Evolutionary conservation across 768 basidiomycete species (phyloP), one percentile per base, ranked within the genome.

Genomic region (Hypholoma fasciculare): DNA sequence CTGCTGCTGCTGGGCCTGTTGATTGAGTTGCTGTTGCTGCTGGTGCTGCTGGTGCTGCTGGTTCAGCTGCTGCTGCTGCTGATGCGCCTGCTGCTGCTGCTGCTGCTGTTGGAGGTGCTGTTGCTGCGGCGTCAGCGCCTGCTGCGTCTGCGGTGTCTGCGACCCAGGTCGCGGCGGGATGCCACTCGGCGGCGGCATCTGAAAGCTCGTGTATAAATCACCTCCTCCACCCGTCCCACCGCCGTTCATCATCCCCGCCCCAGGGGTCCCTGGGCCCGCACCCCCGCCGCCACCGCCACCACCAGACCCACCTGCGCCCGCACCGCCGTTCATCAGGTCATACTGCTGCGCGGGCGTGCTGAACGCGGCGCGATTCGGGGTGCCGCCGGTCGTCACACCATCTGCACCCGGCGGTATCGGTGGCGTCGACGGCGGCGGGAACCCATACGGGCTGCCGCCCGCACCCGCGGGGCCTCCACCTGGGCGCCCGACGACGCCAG

Each of bases 321-420:
- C 30, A 34, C 36, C 60, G 61, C 12, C 44, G 50, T 75, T 79
- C 76, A 86, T 84, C 64, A 84, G 78, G 55, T 82, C 82, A 59
- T 81, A 79, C 55, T 84, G 82, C 65, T 90, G 88, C 2, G 86
- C 85, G 2, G 88, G 86, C 0, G 87, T 88, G 12, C 79, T 78
- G 63, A 86, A 84, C 7, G 70, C 65, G 5, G 73, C 30, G 26
- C 81, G 81, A 50, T 69, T 75, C 9, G 77, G 64, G 16, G 81
- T 70, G 38, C 75, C 74, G 36, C 72, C 77, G 53, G 67, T 74
- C 34, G 74, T 70, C 38, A 54, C 26, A n/a, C 30, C 54, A 9
- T 54, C 54, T 12, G 43, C 43, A 7, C 43, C 85, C 23, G 80
- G 74, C 59, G 77, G 74, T 60, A 75, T 79, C 50, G 82, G 83